phyloP scores from a whole-genome alignment of 208 protist genomes.

The Leishmania mexicana region DNA sequence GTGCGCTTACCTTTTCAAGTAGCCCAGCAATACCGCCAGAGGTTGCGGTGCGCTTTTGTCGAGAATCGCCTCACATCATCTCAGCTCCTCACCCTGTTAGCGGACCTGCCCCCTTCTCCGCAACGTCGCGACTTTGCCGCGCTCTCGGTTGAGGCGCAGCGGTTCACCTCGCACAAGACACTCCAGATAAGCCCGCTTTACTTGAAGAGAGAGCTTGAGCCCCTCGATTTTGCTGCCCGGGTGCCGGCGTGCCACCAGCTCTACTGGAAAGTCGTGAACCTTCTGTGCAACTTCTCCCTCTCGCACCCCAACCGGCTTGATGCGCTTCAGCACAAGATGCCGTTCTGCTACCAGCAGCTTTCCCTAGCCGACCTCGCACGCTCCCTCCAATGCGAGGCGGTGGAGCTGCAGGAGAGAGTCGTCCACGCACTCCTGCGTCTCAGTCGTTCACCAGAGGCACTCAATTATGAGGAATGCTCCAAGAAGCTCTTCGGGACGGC shows the following conservation, averaged over 20 bases:
- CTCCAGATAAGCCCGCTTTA: constrained; percentile 21
- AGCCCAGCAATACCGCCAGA: constrained; percentile 43
- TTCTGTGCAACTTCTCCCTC: constrained; percentile 20
- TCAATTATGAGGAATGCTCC: constrained; percentile 51
- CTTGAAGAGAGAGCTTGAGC: constrained; percentile 18
- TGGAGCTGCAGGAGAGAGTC: constrained; percentile 27
- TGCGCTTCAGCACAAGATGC: constrained; percentile 18
- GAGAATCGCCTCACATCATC: constrained; percentile 8
- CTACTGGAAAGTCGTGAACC: constrained; percentile 34
- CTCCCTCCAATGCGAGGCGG: constrained; percentile 3
- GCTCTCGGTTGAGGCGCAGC: constrained; percentile 15
- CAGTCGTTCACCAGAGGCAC: constrained; percentile 6
- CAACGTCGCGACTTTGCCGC: constrained; percentile 11
- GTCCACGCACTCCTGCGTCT: constrained; percentile 12
- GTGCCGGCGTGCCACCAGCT: constrained; percentile 20
- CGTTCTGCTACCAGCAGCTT: constrained; percentile 34
- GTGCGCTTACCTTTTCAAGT: constrained; percentile 43
- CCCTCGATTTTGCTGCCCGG: constrained; percentile 9
- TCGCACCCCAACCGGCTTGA: constrained; percentile 14
- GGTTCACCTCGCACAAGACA: constrained; percentile 11
- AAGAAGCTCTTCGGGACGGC: constrained; percentile 52
- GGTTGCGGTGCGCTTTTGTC: constrained; percentile 27
- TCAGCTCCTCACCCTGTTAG: constrained; percentile 7
- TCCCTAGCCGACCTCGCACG: constrained; percentile 25
- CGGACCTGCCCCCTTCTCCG: not conserved